Conservation (phyloP, 768 basidiomycete species). For the Porphyrellus cyaneotinctus region DNA sequence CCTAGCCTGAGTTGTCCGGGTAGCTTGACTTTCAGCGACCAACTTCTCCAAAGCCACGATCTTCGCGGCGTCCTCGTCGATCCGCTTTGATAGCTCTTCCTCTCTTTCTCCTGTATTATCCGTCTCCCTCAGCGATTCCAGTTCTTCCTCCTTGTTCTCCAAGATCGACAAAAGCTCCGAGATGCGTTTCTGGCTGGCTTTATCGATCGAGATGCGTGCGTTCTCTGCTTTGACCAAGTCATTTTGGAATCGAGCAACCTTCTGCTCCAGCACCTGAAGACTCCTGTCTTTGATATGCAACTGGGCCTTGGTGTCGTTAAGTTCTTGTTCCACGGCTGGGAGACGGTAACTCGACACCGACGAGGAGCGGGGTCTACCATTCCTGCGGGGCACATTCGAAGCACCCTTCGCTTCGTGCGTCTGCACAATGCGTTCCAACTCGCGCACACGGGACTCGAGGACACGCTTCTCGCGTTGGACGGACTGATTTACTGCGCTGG, state of each 20-base stretch:
- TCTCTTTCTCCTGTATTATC: conserved; percentile 49
- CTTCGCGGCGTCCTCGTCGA: conserved; percentile 71
- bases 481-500: conserved; percentile 39
- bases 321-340: conserved; percentile 51
- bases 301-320: conserved; percentile 43
- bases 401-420: conserved; percentile 31
- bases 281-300: conserved; percentile 44
- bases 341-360: conserved; percentile 52
- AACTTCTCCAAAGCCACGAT: conserved; percentile 53
- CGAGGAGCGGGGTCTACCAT: conserved; percentile 52
- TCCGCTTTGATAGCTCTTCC: conserved; percentile 55
- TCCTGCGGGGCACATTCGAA: conserved; percentile 33
- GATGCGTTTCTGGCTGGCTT: conserved; percentile 41
- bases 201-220: conserved; percentile 54
- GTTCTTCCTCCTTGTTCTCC: conserved; percentile 58
- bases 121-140: conserved; percentile 40
- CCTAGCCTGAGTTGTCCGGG: conserved; percentile 28
- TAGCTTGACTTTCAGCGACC: conserved; percentile 38
- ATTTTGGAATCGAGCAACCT: conserved; percentile 45
- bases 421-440: conserved; percentile 47
- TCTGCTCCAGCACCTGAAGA: conserved; percentile 42
- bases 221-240: conserved; percentile 54
- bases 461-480: conserved; percentile 55
- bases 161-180: conserved; percentile 41
- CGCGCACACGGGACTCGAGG: conserved; percentile 55